These are phyloP conservation scores for Phytophthora ramorum DNA, from an alignment of 352 stramenopile species.

Conservation along the genomic window DNA sequence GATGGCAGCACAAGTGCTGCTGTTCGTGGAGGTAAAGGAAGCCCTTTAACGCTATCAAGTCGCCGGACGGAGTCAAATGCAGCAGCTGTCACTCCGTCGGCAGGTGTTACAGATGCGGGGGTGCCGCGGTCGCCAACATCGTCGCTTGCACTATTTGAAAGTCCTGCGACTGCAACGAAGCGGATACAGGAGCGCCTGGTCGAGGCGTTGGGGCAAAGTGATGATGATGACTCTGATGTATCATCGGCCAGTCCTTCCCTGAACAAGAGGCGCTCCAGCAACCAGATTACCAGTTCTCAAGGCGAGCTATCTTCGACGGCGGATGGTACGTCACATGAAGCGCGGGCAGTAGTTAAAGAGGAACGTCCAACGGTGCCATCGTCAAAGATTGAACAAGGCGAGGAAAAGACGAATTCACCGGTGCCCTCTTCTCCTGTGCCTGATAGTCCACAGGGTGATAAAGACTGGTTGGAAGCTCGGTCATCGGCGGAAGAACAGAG, in stretches of 20 bases:
- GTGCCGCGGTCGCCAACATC: slow-evolving; percentile 16
- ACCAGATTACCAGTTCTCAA: slow-evolving; percentile 13
- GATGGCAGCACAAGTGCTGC: neutral
- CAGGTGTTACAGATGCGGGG: slow-evolving; percentile 4
- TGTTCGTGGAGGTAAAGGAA: slow-evolving; percentile 10
- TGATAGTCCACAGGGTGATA: slow-evolving; percentile 14
- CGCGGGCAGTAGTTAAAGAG: slow-evolving; percentile 1
- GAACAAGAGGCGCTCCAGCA: slow-evolving; percentile 26
- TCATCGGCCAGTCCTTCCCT: slow-evolving; percentile 16
- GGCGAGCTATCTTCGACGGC: neutral
- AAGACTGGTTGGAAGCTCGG: slow-evolving; percentile 30
- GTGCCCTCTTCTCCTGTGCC: slow-evolving; percentile 26
- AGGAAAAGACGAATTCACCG: slow-evolving; percentile 9
- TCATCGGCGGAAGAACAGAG: slow-evolving; percentile 35
- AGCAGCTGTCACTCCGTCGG: slow-evolving; percentile 1
- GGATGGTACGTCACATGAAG: neutral
- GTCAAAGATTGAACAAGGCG: slow-evolving; percentile 2
- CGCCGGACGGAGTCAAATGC: neutral
- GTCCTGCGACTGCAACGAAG: slow-evolving; percentile 48
- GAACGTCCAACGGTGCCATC: neutral
- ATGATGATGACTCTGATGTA: slow-evolving; percentile 53
- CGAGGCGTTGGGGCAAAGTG: slow-evolving; percentile 58
- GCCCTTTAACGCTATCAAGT: slow-evolving; percentile 13
- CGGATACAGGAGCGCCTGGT: slow-evolving; percentile 58
- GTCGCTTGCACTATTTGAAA: slow-evolving; percentile 47